A percentile compares a stretch with the other conserved stretches of the same genome.
phyloP scores from a whole-genome alignment of 1,284 basidiomycete species.

The Tremellales sp. region DNA sequence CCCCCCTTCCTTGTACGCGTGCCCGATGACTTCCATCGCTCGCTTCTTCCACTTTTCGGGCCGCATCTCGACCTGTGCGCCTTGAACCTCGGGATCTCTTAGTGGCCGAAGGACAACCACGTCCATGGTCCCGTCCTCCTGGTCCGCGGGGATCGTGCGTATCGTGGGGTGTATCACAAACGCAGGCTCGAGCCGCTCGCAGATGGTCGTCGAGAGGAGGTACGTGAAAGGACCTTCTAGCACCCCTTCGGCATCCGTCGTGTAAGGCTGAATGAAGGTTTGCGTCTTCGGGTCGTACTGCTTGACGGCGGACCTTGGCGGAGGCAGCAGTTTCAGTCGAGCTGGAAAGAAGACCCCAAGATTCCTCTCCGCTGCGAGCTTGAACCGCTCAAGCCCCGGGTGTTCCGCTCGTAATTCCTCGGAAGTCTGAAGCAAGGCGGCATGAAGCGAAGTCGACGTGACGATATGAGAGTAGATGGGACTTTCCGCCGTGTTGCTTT shows the following conservation, averaged over 20 bases:
- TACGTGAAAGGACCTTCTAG: conserved; percentile 76
- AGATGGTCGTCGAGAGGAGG: conserved; percentile 73
- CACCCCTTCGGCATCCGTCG: conserved; percentile 34
- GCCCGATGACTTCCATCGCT: conserved; percentile 55
- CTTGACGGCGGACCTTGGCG: conserved; percentile 39
- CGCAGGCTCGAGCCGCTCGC: conserved; percentile 73
- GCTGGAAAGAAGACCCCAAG: conserved; percentile 67
- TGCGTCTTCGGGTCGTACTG: conserved; percentile 59
- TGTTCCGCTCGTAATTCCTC: conserved; percentile 65
- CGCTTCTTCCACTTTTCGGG: conserved; percentile 26
- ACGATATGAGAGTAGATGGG: conserved; percentile 48
- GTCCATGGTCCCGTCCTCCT: conserved; percentile 57
- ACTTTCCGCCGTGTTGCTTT: not conserved
- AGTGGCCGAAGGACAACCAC: conserved; percentile 76
- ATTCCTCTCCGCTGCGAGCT: conserved; percentile 75
- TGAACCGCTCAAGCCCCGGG: conserved; percentile 79
- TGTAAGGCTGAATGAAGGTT: conserved; percentile 52
- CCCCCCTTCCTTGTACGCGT: conserved; percentile 67
- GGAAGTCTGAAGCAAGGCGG: conserved; percentile 74
- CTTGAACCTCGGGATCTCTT: conserved; percentile 58
- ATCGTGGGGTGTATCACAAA: conserved; percentile 70
- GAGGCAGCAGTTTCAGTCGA: conserved; percentile 53
- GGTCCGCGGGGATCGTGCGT: conserved; percentile 31
- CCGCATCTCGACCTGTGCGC: conserved; percentile 47
- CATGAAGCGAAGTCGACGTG: conserved; percentile 66